phyloP scores from a whole-genome alignment of 176 grass and related monocot species.

The Oryza officinalis region DNA sequence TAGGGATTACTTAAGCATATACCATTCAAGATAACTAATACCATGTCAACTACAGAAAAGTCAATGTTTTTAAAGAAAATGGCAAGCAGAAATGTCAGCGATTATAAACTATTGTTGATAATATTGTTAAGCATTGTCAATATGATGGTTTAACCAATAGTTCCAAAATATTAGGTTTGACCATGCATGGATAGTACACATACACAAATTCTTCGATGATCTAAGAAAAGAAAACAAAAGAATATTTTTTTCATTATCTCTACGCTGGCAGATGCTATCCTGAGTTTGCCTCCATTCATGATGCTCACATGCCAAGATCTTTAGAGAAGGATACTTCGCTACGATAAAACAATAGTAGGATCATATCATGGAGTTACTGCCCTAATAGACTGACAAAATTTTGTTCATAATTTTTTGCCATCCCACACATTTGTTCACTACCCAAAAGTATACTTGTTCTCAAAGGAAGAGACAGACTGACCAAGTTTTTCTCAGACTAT shows the following conservation, averaged over 20 bases:
- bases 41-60: constrained; percentile 23
- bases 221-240: neutral
- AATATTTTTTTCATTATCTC: neutral
- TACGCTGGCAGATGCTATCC: neutral
- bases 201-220: neutral
- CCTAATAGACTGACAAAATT: too few species aligned
- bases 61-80: neutral
- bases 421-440: too few species aligned
- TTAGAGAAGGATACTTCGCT: neutral
- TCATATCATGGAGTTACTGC: too few species aligned
- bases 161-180: constrained; percentile 19
- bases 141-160: neutral
- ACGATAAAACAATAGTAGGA: too few species aligned
- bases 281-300: neutral
- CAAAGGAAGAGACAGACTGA: too few species aligned
- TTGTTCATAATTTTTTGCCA: too few species aligned
- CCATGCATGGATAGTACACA: neutral
- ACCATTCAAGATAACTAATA: neutral
- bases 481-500: too few species aligned
- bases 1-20: constrained; percentile 15
- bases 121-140: neutral
- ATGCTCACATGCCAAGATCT: neutral
- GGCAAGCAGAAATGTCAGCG: neutral
- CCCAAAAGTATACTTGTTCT: too few species aligned
- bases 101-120: neutral